Evolutionary conservation across 257 asterid species (phyloP), one percentile per base, ranked within the genome.

Genomic region (Lavandula angustifolia): DNA sequence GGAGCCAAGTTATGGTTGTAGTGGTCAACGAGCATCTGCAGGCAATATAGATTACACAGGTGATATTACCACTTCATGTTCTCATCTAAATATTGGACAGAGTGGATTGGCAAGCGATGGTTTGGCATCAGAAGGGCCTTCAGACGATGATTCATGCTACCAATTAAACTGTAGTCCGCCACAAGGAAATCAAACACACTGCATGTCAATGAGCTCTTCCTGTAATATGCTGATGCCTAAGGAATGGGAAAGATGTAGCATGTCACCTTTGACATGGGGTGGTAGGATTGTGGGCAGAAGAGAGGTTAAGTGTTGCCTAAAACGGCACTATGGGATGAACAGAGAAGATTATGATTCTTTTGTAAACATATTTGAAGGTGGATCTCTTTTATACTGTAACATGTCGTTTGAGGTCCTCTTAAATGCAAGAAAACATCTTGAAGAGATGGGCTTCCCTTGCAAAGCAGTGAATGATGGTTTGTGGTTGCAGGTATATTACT

Each of bases 361-460:
- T 68, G 79, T 82, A 68, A 89, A 73, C 68, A 76, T 92, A 60
- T 85, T 92, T 59, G 99, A 89, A 76, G 97, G 94, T 55, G 96
- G 99, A 32, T 84, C 95, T 41, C 86, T 92, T 75, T 78, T 92
- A 61, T 92, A 85, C 54, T 87, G 94, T 66, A 87, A 89, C 78
- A 92, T 89, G 99, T 85, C 99, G 58, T 92, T 92, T 74, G 99
- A 92, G 82, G 88, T 91, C 44, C 94, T 92, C 74, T 79, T 92
- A 67, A 83, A 79, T 81, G 94, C 84, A 54, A 85, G 95, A 81
- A 92, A 81, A 77, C 95, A 79, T 81, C 97, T 92, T 68, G 99
- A 92, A 81, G 99, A 92, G 79, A 74, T 89, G 87, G 97, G 91
- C 63, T 92, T 89, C 74, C 96, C 97, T 67, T 85, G 99, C 94